These are phyloP conservation scores for Sergeia podlipaevii DNA, from an alignment of 208 protist genomes.

Conservation along the genomic window DNA sequence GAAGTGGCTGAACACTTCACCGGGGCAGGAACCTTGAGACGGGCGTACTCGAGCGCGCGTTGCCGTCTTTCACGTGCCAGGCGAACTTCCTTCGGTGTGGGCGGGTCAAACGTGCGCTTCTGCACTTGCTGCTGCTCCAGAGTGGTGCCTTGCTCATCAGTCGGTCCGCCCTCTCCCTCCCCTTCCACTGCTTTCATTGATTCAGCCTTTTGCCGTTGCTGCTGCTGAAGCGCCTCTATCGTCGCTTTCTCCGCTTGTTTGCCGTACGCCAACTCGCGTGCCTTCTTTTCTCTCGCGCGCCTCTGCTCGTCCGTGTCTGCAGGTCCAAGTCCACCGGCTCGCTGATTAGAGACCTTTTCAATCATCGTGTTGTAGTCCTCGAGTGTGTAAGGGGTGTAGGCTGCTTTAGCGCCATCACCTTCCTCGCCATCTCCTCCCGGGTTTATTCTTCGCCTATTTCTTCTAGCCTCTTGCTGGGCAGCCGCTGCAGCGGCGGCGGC, in stretches of 20 bases:
- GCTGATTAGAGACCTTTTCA: slow-evolving; percentile 28
- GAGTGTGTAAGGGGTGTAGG: slow-evolving; percentile 64
- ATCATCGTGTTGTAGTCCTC: slow-evolving; percentile 73
- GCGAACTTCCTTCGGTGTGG: slow-evolving; percentile 23
- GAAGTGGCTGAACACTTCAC: not conserved
- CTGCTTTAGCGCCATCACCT: not conserved
- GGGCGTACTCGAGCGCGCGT: slow-evolving; percentile 57
- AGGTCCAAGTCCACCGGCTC: slow-evolving; percentile 57
- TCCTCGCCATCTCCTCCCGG: not conserved
- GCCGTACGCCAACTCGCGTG: slow-evolving; percentile 56
- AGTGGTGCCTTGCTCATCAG: not conserved
- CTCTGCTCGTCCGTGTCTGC: slow-evolving; percentile 81
- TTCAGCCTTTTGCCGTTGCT: slow-evolving; percentile 4
- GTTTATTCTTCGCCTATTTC: slow-evolving; percentile 10
- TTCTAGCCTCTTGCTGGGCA: too few species aligned
- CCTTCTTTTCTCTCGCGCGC: slow-evolving; percentile 33
- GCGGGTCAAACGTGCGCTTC: slow-evolving; percentile 17
- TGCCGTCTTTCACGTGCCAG: slow-evolving; percentile 48
- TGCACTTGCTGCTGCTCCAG: not conserved
- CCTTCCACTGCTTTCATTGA: not conserved
- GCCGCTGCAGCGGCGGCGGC: too few species aligned
- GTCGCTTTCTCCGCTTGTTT: slow-evolving; percentile 25
- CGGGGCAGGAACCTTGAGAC: slow-evolving; percentile 12
- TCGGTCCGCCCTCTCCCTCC: not conserved
- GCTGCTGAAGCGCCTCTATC: slow-evolving; percentile 12